Evolutionary conservation across 1,139 yeast genomes (phyloP), one percentile per base, ranked within the genome.

Genomic region (Torulaspora globosa): DNA sequence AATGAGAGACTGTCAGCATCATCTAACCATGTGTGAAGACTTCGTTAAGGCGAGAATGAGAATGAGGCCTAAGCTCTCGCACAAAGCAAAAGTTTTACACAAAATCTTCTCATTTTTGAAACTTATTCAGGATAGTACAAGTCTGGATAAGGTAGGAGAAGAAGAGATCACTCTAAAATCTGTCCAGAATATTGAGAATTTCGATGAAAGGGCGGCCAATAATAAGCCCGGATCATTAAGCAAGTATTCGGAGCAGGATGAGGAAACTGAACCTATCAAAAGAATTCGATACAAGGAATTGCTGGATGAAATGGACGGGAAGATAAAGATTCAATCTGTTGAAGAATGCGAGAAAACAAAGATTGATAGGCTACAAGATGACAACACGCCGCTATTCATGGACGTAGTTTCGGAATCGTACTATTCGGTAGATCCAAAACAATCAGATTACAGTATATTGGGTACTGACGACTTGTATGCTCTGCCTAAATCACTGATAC

Each of bases 401-500:
- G 56, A 52, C 39, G 53, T 57, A 15, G 53, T 57, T 1, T 58
- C 59, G 26, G 56, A 53, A 36, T 53, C 56, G 21, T 59, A 53
- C 40, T 44, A 51, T 51, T 69, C 69, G 35, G 68, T 71, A 42
- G 77, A 75, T 52, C 36, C 37, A 14, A 39, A 41, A 39, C 32
- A 36, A 42, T 26, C 45, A 3, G 36, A 42, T 16, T 28, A 42
- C 16, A 81, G 78, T 51, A 74, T 80, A 48, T 76, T 84, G 48
- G 82, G 90, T 10, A 83, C 92, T 1, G 94, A 85, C 65, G 87
- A 92, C 0, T 71, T 87, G 45, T 86, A 86, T 60, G 96, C 96
- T 0, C 70, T 88, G 44, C 96, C 96, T 2, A 86, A 85, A 60
- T 84, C 95, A 1, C 70, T 88, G 39, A 82, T 87, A 51, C 60